Percentiles rank a stretch among this genome's conserved stretches.
These are phyloP conservation scores for Grammothele lineata DNA, from an alignment of 768 basidiomycete species.

Conservation along the genomic window DNA sequence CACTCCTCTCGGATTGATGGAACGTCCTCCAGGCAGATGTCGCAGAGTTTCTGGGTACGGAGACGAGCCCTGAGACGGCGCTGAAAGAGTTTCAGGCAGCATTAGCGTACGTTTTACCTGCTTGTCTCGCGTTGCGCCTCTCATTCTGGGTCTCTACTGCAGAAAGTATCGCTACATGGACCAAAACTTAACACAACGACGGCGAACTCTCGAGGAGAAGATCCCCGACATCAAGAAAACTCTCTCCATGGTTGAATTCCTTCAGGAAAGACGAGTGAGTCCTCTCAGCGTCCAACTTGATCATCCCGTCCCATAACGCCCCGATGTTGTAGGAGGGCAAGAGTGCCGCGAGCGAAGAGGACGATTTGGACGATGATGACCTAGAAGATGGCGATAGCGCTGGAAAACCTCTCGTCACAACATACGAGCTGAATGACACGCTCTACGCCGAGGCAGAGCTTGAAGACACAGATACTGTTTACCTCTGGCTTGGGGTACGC, in stretches of 20 bases:
- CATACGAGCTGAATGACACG: slow-evolving; percentile 96
- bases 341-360: slow-evolving; percentile 38
- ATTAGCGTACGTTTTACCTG: slow-evolving; percentile 66
- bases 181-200: slow-evolving; percentile 70
- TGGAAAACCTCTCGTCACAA: slow-evolving; percentile 63
- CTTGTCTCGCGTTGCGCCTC: neutral
- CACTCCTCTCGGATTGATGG: too few relatives aligned
- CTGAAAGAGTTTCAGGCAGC: slow-evolving; percentile 88
- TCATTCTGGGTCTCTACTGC: slow-evolving; percentile 21
- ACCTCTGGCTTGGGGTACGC: slow-evolving; percentile 92
- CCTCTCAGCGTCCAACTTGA: too few relatives aligned
- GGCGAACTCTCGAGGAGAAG: slow-evolving; percentile 82
- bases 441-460: slow-evolving; percentile 89
- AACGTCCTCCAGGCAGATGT: slow-evolving; percentile 64
- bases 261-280: slow-evolving; percentile 64
- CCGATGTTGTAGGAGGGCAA: slow-evolving; percentile 52
- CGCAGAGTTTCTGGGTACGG: slow-evolving; percentile 75
- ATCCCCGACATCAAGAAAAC: slow-evolving; percentile 96
- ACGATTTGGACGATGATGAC: slow-evolving; percentile 46
- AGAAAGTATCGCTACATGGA: slow-evolving; percentile 99
- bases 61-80: slow-evolving; percentile 72
- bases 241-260: slow-evolving; percentile 79
- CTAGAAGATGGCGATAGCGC: slow-evolving; percentile 46
- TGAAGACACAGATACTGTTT: slow-evolving; percentile 84
- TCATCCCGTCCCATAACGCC: too few relatives aligned